Percentiles rank a stretch among this genome's conserved stretches.
Evolutionary conservation across 2,329 filamentous ascomycete genomes (phyloP).

Genomic region (Botrytis fabae): DNA sequence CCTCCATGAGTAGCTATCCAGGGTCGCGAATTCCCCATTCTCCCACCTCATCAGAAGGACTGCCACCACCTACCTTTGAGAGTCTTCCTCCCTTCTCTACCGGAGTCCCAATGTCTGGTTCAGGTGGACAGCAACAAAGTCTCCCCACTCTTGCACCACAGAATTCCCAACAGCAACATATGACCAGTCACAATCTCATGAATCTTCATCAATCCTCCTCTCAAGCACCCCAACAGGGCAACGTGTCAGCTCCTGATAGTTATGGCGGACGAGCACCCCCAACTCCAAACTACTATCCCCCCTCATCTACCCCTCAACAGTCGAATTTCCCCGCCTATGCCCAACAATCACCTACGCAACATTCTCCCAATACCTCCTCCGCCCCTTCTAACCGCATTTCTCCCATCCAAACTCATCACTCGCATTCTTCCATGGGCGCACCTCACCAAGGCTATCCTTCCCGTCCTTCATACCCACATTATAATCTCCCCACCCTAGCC

Average conservation of each 20-base stretch:
- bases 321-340: constrained; percentile 49
- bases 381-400: constrained; percentile 45
- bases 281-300: constrained; percentile 59
- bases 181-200: constrained; percentile 50
- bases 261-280: constrained; percentile 56
- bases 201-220: constrained; percentile 49
- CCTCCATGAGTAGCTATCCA: constrained; percentile 52
- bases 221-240: constrained; percentile 53
- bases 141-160: constrained; percentile 44
- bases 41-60: constrained; percentile 59
- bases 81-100: constrained; percentile 64
- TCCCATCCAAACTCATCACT: constrained; percentile 40
- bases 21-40: constrained; percentile 55
- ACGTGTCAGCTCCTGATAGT: constrained; percentile 58
- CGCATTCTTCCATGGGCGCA: constrained; percentile 52
- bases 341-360: constrained; percentile 52
- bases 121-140: constrained; percentile 39
- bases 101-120: constrained; percentile 56
- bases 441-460: constrained; percentile 53
- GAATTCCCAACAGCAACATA: constrained; percentile 42
- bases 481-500: constrained; percentile 61
- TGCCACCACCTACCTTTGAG: constrained; percentile 69
- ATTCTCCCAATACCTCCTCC: constrained; percentile 44
- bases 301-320: constrained; percentile 51
- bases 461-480: constrained; percentile 49